Evolutionary conservation across 1,284 basidiomycete species (phyloP), one percentile per base, ranked within the genome.

Genomic region (Ustilago tritici): DNA sequence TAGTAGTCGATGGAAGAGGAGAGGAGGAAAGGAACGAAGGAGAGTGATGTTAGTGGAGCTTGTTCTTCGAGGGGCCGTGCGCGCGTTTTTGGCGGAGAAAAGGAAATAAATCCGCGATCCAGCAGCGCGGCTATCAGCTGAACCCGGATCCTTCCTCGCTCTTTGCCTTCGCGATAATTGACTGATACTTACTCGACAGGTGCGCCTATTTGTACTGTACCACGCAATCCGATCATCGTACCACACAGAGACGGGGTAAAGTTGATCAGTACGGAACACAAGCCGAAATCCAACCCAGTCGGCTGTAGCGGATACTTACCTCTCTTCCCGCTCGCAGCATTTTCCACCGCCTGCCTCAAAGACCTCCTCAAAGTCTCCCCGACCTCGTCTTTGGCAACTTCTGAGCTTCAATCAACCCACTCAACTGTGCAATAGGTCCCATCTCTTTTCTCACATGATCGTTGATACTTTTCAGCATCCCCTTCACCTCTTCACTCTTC

Each of bases 371-470:
- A 69, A 49, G 80, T 83, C 66, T 85, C 3, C 84, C 84, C 31
- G 63, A 71, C 15, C 84, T 58, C 34, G 84, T 85, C 73, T 85
- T 85, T 19, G 84, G 84, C 2, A 85, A 62, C 67, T 84, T 82
- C 38, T 68, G 61, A 28, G 66, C 72, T 43, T 74, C 66, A 17
- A 78, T 73, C 31, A 84, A 23, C 1, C 73, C 82, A 8, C 72
- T 77, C 34, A 82, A 59, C 35, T 78, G 72, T 2, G 84, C 83
- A 41, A 85, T 82, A 2, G 82, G 70, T 8, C 84, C 84, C 57
- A 85, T 70, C 60, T 85, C 83, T 28, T 63, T 70, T 53, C 80
- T 65, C 7, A 82, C 66, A 47, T 85, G 83, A 19, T 68, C 62
- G 59, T 82, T 85, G 68, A 85, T 78, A 17, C 46, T 69, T 56